Evolutionary conservation across 2,329 filamentous ascomycete genomes (phyloP).

Genomic region (Diatrype stigma): DNA sequence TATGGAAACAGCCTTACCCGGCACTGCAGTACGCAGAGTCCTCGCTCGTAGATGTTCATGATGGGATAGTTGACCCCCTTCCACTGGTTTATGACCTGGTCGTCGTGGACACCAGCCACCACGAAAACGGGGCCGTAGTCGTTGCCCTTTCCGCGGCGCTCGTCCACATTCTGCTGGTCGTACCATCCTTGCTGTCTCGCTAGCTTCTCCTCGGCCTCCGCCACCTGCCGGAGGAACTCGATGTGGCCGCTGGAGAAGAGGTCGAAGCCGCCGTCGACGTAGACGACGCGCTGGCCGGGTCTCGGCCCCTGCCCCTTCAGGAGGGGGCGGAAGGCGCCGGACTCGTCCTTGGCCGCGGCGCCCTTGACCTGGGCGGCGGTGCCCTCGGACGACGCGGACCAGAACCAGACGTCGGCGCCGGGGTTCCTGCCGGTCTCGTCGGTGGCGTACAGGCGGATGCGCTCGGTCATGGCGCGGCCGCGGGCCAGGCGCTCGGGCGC

Average conservation of each 20-base stretch:
- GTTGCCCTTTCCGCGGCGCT: conserved; percentile 60
- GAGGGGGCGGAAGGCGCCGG: conserved; percentile 62
- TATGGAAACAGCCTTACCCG: conserved; percentile 62
- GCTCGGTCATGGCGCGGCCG: conserved; percentile 66
- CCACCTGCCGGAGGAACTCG: conserved; percentile 80
- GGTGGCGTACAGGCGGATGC: conserved; percentile 82
- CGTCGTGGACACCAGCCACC: conserved; percentile 91
- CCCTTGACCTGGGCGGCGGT: conserved; percentile 36
- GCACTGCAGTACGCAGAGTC: conserved; percentile 92
- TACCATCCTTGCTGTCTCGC: conserved; percentile 72
- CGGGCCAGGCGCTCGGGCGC: conserved; percentile 59
- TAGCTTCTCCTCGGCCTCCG: conserved; percentile 65
- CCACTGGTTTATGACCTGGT: conserved; percentile 91
- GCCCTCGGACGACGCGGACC: conserved; percentile 51
- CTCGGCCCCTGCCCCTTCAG: conserved; percentile 68
- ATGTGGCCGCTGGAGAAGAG: conserved; percentile 97
- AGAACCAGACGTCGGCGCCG: conserved; percentile 82
- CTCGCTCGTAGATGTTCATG: conserved; percentile 98
- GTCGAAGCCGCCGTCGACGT: conserved; percentile 95
- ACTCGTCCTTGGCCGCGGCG: conserved; percentile 48
- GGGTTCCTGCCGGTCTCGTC: conserved; percentile 76
- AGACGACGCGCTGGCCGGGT: conserved; percentile 80
- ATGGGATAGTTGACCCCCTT: conserved; percentile 98
- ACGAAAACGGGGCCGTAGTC: conserved; percentile 83
- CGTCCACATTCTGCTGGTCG: conserved; percentile 55